Conservation (phyloP, 805 yeast species). For the Candida rishiriensis region DNA sequence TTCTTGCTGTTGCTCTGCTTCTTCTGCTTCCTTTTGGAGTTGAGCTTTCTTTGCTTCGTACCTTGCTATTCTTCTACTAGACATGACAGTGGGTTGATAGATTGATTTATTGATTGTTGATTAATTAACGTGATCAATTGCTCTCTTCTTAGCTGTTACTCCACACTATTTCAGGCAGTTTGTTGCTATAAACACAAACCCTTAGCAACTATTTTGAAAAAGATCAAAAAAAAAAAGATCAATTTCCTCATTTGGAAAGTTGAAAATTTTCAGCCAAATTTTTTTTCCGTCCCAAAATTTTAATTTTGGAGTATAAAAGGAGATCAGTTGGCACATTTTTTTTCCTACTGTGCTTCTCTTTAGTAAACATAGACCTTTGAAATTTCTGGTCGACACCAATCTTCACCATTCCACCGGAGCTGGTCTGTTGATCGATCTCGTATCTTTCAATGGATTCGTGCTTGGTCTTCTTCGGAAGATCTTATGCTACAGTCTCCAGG, state of each 20-base stretch:
- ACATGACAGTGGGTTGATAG: too few species aligned
- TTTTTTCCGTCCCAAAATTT: slow-evolving; percentile 1
- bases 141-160: too few species aligned
- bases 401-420: slow-evolving; percentile 31
- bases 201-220: too few species aligned
- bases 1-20: slow-evolving; percentile 20
- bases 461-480: slow-evolving; percentile 8
- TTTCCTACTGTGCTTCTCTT: slow-evolving; percentile 6
- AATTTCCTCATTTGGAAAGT: neutral
- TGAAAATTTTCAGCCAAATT: slow-evolving; percentile 1
- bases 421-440: slow-evolving; percentile 19
- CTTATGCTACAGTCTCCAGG: slow-evolving; percentile 18
- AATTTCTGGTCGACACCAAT: slow-evolving; percentile 29
- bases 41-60: slow-evolving; percentile 23
- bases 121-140: too few species aligned
- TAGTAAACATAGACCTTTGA: neutral
- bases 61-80: slow-evolving; percentile 31
- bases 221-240: too few species aligned
- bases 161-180: too few species aligned
- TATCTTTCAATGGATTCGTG: slow-evolving; percentile 18
- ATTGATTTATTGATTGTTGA: too few species aligned
- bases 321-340: neutral
- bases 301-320: too few species aligned
- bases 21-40: slow-evolving; percentile 8
- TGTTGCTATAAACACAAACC: too few species aligned